Evolutionary conservation across 2,329 filamentous ascomycete genomes (phyloP).

Genomic region (Xylariaceae sp.): DNA sequence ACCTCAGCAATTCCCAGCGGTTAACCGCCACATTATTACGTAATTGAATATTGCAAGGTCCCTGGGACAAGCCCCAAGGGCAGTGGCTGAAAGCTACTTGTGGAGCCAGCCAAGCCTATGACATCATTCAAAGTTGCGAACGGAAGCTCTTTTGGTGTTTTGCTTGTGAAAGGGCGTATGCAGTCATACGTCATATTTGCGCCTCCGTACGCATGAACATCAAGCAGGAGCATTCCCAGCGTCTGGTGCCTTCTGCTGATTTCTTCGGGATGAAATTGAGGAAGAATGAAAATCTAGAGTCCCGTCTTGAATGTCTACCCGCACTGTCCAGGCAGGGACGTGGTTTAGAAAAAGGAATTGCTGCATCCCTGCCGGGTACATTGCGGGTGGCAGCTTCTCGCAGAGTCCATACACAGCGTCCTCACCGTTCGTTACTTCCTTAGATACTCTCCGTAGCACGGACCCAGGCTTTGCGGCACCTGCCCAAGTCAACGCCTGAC

Average conservation of each 20-base stretch:
- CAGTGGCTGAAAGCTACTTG: conserved; percentile 15
- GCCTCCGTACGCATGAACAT: neutral
- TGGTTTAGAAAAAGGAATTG: neutral
- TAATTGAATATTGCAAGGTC: no score
- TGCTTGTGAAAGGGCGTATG: neutral
- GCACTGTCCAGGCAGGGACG: neutral
- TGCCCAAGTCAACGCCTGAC: neutral
- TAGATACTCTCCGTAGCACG: no score
- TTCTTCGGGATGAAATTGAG: neutral
- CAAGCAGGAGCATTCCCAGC: neutral
- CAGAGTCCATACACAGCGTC: neutral
- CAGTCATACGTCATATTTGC: neutral
- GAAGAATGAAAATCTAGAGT: no score
- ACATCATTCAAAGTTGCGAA: conserved; percentile 25
- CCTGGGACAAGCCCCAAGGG: neutral
- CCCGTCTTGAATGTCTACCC: no score
- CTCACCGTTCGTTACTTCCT: no score
- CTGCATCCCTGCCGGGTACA: neutral
- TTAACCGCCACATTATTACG: no score
- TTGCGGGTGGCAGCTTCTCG: neutral
- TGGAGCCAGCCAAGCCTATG: conserved; percentile 18
- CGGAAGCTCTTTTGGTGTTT: conserved; percentile 23
- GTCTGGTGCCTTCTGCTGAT: neutral
- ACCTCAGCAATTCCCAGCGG: no score
- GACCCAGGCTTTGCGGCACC: neutral